phyloP scores from a whole-genome alignment of 352 stramenopile genomes.

The Globisporangium spiculum region DNA sequence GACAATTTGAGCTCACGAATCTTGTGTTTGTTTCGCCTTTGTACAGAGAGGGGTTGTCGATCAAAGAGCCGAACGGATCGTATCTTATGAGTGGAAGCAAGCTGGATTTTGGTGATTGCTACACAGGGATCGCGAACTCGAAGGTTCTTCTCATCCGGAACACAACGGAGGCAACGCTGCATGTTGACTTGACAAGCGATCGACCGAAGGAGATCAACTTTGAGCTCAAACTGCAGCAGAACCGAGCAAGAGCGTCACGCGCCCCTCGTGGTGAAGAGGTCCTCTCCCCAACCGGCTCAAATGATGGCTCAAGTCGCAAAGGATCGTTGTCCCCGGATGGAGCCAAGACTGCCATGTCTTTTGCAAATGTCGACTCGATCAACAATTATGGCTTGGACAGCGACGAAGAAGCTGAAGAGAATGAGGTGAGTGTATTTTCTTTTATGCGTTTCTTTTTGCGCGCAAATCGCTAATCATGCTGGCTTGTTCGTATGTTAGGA shows the following conservation, averaged over 20 bases:
- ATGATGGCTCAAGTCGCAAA: constrained; percentile 71
- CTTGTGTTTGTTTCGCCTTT: neutral
- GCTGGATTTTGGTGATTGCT: constrained; percentile 88
- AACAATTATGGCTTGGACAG: constrained; percentile 66
- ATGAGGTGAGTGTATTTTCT: constrained; percentile 44
- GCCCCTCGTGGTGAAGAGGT: constrained; percentile 57
- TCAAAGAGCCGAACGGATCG: constrained; percentile 80
- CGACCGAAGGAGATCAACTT: constrained; percentile 87
- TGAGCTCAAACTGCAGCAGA: constrained; percentile 81
- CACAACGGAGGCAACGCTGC: constrained; percentile 76
- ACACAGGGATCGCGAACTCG: constrained; percentile 76
- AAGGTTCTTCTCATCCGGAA: constrained; percentile 85
- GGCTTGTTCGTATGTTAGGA: constrained; percentile 20
- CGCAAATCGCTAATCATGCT: neutral
- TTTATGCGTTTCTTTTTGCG: neutral
- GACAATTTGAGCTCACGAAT: neutral
- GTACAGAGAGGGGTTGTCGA: constrained; percentile 77
- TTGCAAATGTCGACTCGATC: constrained; percentile 46
- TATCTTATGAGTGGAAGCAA: constrained; percentile 87
- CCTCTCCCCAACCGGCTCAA: constrained; percentile 69
- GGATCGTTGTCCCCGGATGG: constrained; percentile 62
- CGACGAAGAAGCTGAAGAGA: constrained; percentile 84
- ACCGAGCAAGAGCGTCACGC: constrained; percentile 60
- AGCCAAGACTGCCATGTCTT: constrained; percentile 45
- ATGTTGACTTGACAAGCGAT: constrained; percentile 85